Conservation (phyloP, 176 grass and related monocot species). For the Rhynchospora tenuis region DNA sequence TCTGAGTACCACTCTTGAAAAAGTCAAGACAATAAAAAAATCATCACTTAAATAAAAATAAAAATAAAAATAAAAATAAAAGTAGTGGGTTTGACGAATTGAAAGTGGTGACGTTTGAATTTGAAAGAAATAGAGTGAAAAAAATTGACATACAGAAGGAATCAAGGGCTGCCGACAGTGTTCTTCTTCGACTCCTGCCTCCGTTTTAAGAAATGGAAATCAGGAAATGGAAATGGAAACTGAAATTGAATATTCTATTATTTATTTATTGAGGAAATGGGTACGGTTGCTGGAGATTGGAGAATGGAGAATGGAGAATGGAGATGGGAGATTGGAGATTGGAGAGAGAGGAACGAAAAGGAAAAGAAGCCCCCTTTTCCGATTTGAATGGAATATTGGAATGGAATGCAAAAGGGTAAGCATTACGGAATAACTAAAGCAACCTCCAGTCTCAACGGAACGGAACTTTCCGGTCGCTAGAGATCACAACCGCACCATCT, state of each 20-base stretch:
- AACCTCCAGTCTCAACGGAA: no score
- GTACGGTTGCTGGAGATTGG: not conserved
- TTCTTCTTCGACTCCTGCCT: not conserved
- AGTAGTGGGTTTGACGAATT: not conserved
- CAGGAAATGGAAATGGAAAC: no score
- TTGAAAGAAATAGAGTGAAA: not conserved
- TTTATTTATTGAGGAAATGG: not conserved
- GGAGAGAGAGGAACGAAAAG: not conserved
- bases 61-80: no score
- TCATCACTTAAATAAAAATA: not conserved
- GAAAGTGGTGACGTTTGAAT: not conserved
- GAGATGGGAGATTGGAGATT: no score
- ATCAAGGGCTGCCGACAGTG: conserved; percentile 14
- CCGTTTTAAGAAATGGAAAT: conserved; percentile 22
- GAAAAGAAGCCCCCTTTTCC: no score
- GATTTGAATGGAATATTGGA: no score
- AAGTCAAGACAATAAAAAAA: not conserved
- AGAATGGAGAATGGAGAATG: no score
- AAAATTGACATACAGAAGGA: not conserved
- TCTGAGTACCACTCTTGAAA: not conserved
- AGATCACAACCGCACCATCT: no score
- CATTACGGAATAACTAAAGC: no score
- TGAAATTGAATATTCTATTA: not conserved
- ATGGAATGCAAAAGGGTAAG: no score
- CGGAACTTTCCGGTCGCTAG: no score